These are phyloP conservation scores for Taiwanofungus camphoratus DNA, from an alignment of 1,284 basidiomycete species.

Conservation along the genomic window DNA sequence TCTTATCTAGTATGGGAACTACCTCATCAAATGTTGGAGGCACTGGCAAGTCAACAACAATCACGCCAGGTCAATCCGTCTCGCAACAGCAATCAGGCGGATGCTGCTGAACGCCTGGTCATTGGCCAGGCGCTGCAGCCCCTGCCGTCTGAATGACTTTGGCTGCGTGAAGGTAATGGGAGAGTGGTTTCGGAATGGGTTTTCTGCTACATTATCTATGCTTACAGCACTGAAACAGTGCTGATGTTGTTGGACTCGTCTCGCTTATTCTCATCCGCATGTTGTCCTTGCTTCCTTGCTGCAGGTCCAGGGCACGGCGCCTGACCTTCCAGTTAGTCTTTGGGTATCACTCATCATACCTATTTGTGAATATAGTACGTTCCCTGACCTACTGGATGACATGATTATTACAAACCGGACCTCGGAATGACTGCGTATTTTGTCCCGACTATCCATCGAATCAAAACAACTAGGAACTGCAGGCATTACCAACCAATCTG, in stretches of 20 bases:
- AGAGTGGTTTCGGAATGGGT: constrained; percentile 18
- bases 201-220: constrained; percentile 27
- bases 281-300: constrained; percentile 1
- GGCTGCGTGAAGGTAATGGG: constrained; percentile 12
- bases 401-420: too few species aligned
- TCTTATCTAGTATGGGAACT: constrained; percentile 64
- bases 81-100: constrained; percentile 68
- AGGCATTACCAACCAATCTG: too few species aligned
- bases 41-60: constrained; percentile 62
- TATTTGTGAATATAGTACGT: constrained; percentile 6
- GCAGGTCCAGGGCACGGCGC: constrained; percentile 7
- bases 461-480: too few species aligned
- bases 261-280: constrained; percentile 13
- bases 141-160: constrained; percentile 9
- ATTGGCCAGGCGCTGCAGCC: constrained; percentile 4
- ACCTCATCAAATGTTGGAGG: constrained; percentile 66
- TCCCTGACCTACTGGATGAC: not conserved
- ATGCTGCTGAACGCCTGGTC: constrained; percentile 54
- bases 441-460: too few species aligned
- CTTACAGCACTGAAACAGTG: constrained; percentile 22
- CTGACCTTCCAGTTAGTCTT: constrained; percentile 8
- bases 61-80: constrained; percentile 73
- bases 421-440: too few species aligned
- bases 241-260: constrained; percentile 23
- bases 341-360: constrained; percentile 13